Conservation (phyloP, 352 stramenopile genomes). For the Globisporangium spinosum region DNA sequence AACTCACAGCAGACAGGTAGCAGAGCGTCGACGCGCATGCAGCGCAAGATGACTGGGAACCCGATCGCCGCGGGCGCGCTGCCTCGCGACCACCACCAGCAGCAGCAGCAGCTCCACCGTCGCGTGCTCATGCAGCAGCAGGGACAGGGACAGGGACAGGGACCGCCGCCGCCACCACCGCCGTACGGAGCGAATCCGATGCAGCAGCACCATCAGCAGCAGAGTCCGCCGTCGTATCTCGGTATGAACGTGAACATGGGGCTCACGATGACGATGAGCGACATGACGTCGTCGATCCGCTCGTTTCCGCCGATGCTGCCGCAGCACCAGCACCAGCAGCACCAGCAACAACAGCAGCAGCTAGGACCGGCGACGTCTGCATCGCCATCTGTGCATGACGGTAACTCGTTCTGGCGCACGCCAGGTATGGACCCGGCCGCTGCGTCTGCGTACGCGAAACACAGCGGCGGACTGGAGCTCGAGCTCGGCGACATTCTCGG, state of each 20-base stretch:
- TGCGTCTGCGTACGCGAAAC: conserved; percentile 12
- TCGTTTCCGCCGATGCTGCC: conserved; percentile 20
- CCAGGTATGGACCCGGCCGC: conserved; percentile 6
- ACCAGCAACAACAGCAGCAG: conserved; percentile 11
- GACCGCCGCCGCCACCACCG: neutral
- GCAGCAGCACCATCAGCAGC: conserved; percentile 17
- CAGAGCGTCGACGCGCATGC: conserved; percentile 10
- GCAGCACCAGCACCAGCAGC: conserved; percentile 13
- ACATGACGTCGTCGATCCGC: conserved; percentile 27
- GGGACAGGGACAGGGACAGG: neutral
- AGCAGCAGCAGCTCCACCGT: neutral
- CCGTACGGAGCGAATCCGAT: conserved; percentile 1
- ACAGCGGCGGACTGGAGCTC: conserved; percentile 31
- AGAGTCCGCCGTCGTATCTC: conserved; percentile 22
- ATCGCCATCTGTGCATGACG: conserved; percentile 1
- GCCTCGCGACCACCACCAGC: conserved; percentile 15
- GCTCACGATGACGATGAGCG: conserved; percentile 24
- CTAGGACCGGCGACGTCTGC: neutral
- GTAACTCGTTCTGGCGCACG: conserved; percentile 14
- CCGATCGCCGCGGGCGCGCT: conserved; percentile 6
- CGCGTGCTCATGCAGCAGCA: conserved; percentile 14
- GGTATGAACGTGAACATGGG: conserved; percentile 21
- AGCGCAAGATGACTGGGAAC: conserved; percentile 17
- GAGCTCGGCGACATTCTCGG: conserved; percentile 40
- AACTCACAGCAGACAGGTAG: neutral